Base-by-base conservation (phyloP, 2,329 filamentous ascomycete genomes). In the Verticillium longisporum region DNA sequence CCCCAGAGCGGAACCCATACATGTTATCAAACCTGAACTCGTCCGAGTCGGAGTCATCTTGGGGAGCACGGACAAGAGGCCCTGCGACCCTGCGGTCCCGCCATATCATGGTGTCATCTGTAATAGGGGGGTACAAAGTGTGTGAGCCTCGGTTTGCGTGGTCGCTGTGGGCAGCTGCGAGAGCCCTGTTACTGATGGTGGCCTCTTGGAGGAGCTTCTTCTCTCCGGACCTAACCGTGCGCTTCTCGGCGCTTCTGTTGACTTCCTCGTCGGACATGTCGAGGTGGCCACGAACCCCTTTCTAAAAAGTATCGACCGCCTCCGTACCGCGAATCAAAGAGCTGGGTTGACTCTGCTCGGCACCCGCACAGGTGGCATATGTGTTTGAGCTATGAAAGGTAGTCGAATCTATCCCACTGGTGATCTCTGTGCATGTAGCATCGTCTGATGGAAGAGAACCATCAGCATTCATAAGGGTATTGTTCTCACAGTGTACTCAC, bases 241-340 rank as follows among this genome's bases (percentile, higher is more conserved):
- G 33, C n/a, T 55, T 32, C 26, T 54, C 6, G 10, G 26, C 9
- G 18, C 15, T 14, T 14, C 55, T 10, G 15, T 70, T 68, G n/a
- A 72, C 26, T 21, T 73, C 72, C 2, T 72, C 67, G 33, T 74
- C 71, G 14, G 70, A 65, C 36, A 74, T 68, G 59, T 68, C 67
- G 9, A 75, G 67, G 34, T 65, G 63, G 7, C 61, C 60, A 21
- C 73, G 68, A 21, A 74, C 70, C 63, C 68, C 63, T 10, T 65
- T 61, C 73, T 71, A 75, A 58, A 73, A 74, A 59, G 69, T 64
- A 32, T 60, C 45, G n/a, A 70, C 69, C n/a, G 72, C 71, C 26
- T 62, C 60, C 11, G 67, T 63, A 54, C 32, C 45, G 56, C 56
- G 56, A n/a, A 26, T 13, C 59, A 83, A 73, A 0, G 70, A 72